Percentiles rank a stretch among this genome's conserved stretches.
These are phyloP conservation scores for Globisporangium splendens DNA, from an alignment of 352 stramenopile genomes.

Conservation along the genomic window DNA sequence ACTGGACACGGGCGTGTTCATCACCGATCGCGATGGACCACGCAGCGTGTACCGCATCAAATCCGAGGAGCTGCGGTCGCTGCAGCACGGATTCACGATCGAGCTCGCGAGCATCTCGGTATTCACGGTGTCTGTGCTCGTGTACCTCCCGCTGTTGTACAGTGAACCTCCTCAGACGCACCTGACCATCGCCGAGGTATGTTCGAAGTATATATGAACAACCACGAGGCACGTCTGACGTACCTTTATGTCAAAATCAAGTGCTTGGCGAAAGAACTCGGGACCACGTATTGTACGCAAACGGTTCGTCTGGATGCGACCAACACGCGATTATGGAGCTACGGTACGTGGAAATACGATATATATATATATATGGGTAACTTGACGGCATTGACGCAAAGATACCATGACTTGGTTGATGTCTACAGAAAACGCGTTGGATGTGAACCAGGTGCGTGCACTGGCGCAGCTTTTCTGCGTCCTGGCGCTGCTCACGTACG, in stretches of 20 bases:
- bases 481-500: conserved; percentile 49
- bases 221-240: neutral
- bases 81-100: conserved; percentile 49
- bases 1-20: conserved; percentile 53
- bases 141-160: conserved; percentile 58
- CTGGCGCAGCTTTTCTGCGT: conserved; percentile 55
- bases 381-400: too few relatives aligned
- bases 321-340: conserved; percentile 56
- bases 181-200: conserved; percentile 35
- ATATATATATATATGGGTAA: too few relatives aligned
- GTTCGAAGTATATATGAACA: neutral
- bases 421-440: conserved; percentile 33
- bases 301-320: conserved; percentile 40
- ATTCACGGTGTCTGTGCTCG: conserved; percentile 44
- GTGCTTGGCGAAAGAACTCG: conserved; percentile 36
- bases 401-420: neutral
- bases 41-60: conserved; percentile 45
- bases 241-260: conserved; percentile 13
- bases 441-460: conserved; percentile 53
- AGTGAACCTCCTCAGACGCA: conserved; percentile 25
- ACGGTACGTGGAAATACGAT: conserved; percentile 24
- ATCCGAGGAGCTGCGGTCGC: conserved; percentile 30
- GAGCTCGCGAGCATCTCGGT: conserved; percentile 41
- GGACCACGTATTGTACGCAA: conserved; percentile 49
- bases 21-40: conserved; percentile 46